These are phyloP conservation scores for Eruca vesicaria DNA, from an alignment of 441 rosid genomes.

Conservation along the genomic window DNA sequence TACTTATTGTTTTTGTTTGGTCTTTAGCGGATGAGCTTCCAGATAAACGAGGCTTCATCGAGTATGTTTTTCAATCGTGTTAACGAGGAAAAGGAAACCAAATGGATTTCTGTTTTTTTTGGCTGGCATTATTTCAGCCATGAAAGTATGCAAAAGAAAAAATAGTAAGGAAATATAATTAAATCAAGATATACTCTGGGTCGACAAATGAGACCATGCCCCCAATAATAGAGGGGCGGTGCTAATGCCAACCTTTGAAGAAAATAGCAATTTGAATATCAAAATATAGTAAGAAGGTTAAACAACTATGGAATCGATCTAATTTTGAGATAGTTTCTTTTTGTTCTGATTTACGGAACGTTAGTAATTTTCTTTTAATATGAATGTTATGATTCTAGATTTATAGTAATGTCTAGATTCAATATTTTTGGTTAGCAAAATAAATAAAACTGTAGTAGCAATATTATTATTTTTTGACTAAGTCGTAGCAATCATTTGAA, in stretches of 20 bases:
- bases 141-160: not conserved
- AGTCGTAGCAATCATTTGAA: not conserved
- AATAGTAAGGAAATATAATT: slow-evolving; percentile 25
- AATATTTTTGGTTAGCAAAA: not conserved
- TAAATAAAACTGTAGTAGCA: not conserved
- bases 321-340: not conserved
- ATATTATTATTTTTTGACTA: too few species aligned
- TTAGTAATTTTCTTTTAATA: not conserved
- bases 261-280: not conserved
- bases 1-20: too few species aligned
- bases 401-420: not conserved
- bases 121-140: not conserved
- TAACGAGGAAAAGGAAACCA: not conserved
- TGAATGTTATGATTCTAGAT: not conserved
- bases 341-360: not conserved
- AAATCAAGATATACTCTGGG: not conserved
- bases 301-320: not conserved
- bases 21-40: too few species aligned
- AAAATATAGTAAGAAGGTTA: not conserved
- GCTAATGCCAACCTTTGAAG: slow-evolving; percentile 14
- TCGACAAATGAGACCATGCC: slow-evolving; percentile 33
- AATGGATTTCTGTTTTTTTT: not conserved
- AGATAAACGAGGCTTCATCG: too few species aligned
- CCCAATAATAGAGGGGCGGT: slow-evolving; percentile 45
- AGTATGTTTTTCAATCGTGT: not conserved